These are phyloP conservation scores for Penicillium brevicompactum DNA, from an alignment of 2,329 filamentous ascomycete species.

Conservation along the genomic window DNA sequence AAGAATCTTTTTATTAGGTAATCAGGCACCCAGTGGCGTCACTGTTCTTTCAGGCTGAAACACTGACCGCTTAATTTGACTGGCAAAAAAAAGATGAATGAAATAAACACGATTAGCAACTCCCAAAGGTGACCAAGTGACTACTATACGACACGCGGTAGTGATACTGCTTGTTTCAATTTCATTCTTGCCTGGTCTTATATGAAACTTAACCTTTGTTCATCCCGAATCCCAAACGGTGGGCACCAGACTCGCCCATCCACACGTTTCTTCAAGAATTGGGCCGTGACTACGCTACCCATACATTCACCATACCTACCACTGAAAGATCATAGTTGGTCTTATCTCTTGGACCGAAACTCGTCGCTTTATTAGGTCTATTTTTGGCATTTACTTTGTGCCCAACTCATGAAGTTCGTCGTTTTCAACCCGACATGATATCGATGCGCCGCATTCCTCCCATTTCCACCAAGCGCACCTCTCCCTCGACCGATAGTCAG, in stretches of 20 bases:
- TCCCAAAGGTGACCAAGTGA: neutral
- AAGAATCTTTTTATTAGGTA: slow-evolving; percentile 27
- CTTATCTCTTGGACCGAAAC: neutral
- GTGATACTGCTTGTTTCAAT: neutral
- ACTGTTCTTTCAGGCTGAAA: neutral
- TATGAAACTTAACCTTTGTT: neutral
- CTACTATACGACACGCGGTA: neutral
- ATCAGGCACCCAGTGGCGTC: slow-evolving; percentile 26
- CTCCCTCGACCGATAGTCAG: neutral
- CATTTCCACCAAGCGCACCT: neutral
- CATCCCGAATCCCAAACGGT: too few species aligned
- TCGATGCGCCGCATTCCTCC: slow-evolving; percentile 8
- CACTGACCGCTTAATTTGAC: slow-evolving; percentile 8
- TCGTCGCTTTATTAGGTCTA: neutral
- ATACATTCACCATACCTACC: neutral
- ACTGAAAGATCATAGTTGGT: neutral
- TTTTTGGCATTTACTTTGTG: neutral
- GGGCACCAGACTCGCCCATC: too few species aligned
- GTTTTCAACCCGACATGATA: slow-evolving; percentile 18
- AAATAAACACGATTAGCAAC: neutral
- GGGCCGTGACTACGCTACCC: too few species aligned
- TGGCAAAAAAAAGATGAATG: slow-evolving; percentile 8
- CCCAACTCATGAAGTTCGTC: neutral
- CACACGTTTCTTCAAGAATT: too few species aligned
- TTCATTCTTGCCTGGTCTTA: neutral